phyloP scores from a whole-genome alignment of 2,329 filamentous ascomycete species.

The Penicillium sclerotigenum region DNA sequence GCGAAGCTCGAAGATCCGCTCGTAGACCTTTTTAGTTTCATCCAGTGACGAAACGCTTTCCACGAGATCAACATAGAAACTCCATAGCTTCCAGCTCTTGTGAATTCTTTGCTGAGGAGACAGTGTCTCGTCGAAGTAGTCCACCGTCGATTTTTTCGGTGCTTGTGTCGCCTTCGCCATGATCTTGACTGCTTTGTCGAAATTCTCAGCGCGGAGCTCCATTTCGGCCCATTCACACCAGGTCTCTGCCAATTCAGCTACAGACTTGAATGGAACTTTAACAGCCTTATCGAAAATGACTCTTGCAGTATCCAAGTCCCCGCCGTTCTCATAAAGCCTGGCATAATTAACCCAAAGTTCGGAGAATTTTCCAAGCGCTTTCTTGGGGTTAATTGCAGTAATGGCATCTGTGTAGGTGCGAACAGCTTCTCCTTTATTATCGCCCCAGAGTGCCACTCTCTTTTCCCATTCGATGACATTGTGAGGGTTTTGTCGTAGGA shows the following conservation, averaged over 20 bases:
- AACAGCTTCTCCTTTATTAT: constrained; percentile 86
- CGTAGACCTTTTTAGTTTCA: constrained; percentile 91
- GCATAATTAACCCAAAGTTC: constrained; percentile 96
- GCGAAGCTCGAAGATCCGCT: constrained; percentile 94
- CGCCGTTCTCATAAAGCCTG: constrained; percentile 89
- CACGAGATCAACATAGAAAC: constrained; percentile 96
- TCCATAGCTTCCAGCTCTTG: constrained; percentile 99
- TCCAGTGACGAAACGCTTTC: constrained; percentile 89
- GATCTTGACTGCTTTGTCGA: constrained; percentile 88
- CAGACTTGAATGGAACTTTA: constrained; percentile 96
- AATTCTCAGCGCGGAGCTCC: constrained; percentile 93
- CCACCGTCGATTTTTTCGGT: constrained; percentile 96
- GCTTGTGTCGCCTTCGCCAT: constrained; percentile 97
- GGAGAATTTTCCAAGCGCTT: constrained; percentile 88
- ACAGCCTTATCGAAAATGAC: constrained; percentile 97
- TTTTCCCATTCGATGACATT: constrained; percentile 98
- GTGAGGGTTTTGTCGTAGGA: constrained; percentile 92
- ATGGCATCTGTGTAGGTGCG: constrained; percentile 95
- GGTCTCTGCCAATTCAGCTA: constrained; percentile 94
- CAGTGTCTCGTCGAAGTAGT: constrained; percentile 94
- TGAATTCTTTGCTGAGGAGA: constrained; percentile 95
- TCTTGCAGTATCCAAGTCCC: constrained; percentile 78
- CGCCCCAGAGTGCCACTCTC: constrained; percentile 88
- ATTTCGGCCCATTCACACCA: constrained; percentile 99
- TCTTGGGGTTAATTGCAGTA: constrained; percentile 87